Conservation (phyloP, 2,329 filamentous ascomycete genomes). For the Claviceps sp. region DNA sequence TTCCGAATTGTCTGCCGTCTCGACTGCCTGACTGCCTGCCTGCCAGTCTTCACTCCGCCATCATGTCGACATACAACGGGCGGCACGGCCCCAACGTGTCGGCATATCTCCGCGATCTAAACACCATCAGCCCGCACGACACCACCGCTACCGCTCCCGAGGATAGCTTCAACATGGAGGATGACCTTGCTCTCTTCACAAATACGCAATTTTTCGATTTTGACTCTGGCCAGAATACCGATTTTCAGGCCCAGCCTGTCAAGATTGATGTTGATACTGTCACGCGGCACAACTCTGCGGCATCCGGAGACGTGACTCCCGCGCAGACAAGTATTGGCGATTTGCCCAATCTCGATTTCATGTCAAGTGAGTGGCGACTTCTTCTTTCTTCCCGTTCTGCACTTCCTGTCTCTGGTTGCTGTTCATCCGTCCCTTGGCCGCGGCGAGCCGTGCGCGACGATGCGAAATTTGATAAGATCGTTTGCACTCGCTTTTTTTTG, state of each 20-base stretch:
- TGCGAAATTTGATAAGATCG: not conserved
- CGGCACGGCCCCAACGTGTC: slow-evolving; percentile 78
- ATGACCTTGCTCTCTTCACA: slow-evolving; percentile 66
- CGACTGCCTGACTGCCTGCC: not conserved
- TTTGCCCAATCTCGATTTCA: slow-evolving; percentile 35
- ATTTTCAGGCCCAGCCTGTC: slow-evolving; percentile 37
- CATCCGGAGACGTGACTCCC: slow-evolving; percentile 25
- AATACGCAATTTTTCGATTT: slow-evolving; percentile 75
- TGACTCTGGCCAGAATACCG: slow-evolving; percentile 49
- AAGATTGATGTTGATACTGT: slow-evolving; percentile 27
- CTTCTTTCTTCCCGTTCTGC: not conserved
- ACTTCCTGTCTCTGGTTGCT: not conserved
- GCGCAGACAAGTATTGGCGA: slow-evolving; percentile 30
- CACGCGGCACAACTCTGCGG: slow-evolving; percentile 16
- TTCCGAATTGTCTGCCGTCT: not conserved
- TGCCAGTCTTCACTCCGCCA: slow-evolving; percentile 3
- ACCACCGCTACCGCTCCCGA: slow-evolving; percentile 29
- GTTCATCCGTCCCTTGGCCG: not conserved
- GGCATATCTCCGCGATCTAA: slow-evolving; percentile 77
- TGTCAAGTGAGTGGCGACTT: slow-evolving; percentile 29
- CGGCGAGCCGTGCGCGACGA: not conserved
- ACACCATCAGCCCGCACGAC: slow-evolving; percentile 54
- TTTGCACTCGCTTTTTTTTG: not conserved
- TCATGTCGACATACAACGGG: slow-evolving; percentile 62
- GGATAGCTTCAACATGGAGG: slow-evolving; percentile 50